phyloP scores from a whole-genome alignment of 192 early-diverging fungal species.

The Dimargaris verticillata region DNA sequence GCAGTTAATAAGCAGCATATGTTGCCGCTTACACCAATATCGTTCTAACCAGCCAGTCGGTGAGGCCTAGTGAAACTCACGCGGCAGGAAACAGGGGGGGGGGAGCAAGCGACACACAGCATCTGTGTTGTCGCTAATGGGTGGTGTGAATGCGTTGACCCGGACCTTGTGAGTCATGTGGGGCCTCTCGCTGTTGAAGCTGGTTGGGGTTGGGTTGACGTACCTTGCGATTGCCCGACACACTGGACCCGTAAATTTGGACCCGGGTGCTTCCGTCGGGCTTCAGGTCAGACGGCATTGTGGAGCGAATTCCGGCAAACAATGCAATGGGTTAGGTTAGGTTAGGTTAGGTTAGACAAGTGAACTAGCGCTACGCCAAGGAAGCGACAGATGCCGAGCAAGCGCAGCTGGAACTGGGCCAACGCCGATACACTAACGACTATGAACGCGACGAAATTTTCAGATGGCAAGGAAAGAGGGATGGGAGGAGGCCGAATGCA shows the following conservation, averaged over 20 bases:
- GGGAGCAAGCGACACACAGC: background rate
- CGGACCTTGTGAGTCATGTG: background rate
- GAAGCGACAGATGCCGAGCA: too few species aligned
- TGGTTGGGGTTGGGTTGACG: background rate
- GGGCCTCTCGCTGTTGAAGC: background rate
- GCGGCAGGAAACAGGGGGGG: too few species aligned
- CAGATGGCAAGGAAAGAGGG: too few species aligned
- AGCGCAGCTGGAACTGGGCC: too few species aligned
- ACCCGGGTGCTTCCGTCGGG: conserved; percentile 8
- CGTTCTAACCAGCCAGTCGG: background rate
- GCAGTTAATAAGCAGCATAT: background rate
- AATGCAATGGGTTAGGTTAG: too few species aligned
- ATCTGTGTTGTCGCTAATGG: too few species aligned
- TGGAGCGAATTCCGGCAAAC: background rate
- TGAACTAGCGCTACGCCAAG: too few species aligned
- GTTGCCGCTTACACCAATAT: too few species aligned
- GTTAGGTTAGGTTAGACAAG: too few species aligned
- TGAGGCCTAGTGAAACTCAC: background rate
- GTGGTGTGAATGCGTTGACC: background rate
- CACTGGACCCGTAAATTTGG: conserved; percentile 9
- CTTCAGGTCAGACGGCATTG: background rate
- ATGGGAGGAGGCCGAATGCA: too few species aligned
- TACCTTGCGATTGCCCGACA: conserved; percentile 11
- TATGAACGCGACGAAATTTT: too few species aligned
- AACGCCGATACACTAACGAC: too few species aligned